Evolutionary conservation across 2,329 filamentous ascomycete genomes (phyloP).

Genomic region (Botrytis hyacinthi): DNA sequence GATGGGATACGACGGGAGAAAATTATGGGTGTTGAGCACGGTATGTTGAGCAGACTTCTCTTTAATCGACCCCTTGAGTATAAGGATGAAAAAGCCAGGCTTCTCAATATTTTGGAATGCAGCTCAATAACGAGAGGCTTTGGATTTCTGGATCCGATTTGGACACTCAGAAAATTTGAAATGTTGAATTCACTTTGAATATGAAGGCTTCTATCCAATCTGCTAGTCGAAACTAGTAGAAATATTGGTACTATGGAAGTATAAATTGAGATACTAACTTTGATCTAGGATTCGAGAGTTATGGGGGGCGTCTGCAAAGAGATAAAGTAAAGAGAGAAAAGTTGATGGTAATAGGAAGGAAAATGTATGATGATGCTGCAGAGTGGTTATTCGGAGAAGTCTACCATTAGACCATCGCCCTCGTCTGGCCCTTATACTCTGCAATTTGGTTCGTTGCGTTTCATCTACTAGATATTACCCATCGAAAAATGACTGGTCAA

Average conservation of each 20-base stretch:
- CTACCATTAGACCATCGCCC: not conserved
- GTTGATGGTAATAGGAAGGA: not conserved
- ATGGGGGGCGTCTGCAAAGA: not conserved
- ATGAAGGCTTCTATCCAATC: not conserved
- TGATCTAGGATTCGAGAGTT: conserved; percentile 7
- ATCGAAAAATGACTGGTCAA: not conserved
- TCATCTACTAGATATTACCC: not conserved
- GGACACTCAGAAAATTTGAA: not conserved
- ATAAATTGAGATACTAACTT: not conserved
- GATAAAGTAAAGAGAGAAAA: not conserved
- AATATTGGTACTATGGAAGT: not conserved
- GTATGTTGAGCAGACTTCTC: not conserved
- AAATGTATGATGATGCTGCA: conserved; percentile 16
- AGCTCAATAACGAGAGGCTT: not conserved
- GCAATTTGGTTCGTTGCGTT: no score
- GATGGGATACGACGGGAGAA: conserved; percentile 20
- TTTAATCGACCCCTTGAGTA: not conserved
- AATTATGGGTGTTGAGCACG: conserved; percentile 15
- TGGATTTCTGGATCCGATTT: not conserved
- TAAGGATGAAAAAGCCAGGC: not conserved
- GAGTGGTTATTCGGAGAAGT: conserved; percentile 20
- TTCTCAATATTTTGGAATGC: not conserved
- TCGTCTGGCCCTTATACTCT: not conserved
- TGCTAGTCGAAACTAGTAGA: not conserved
- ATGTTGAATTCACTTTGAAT: not conserved